phyloP scores from a whole-genome alignment of 208 protist species.

The Jaenimonas drosophilae region DNA sequence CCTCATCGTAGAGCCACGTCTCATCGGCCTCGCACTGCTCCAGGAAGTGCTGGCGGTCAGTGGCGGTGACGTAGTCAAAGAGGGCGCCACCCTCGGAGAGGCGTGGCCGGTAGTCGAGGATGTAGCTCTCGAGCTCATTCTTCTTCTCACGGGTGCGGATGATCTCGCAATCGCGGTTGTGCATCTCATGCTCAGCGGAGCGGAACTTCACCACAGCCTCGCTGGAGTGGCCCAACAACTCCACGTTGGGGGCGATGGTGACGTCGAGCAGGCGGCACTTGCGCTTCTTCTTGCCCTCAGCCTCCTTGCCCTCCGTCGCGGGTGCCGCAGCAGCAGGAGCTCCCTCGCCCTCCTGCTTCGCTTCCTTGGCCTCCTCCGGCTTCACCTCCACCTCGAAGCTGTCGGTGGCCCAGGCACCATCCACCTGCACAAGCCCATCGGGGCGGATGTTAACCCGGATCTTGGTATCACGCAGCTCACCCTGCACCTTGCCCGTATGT shows the following conservation, averaged over 20 bases:
- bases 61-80: conserved; percentile 42
- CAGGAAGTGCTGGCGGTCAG: conserved; percentile 42
- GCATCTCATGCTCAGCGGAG: conserved; percentile 71
- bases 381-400: conserved; percentile 67
- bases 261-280: conserved; percentile 25
- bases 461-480: conserved; percentile 37
- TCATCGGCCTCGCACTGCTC: conserved; percentile 58
- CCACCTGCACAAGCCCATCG: conserved; percentile 53
- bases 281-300: conserved; percentile 26
- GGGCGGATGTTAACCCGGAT: conserved; percentile 54
- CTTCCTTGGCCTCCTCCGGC: conserved; percentile 9
- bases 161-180: conserved; percentile 52
- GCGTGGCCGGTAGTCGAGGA: conserved; percentile 72
- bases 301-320: conserved; percentile 16
- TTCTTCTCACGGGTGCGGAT: conserved; percentile 70
- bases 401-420: conserved; percentile 52
- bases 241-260: conserved; percentile 36
- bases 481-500: conserved; percentile 19
- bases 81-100: conserved; percentile 57
- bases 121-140: conserved; percentile 89
- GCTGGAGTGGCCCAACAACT: conserved; percentile 39
- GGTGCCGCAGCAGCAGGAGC: conserved; percentile 4
- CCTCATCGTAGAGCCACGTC: conserved; percentile 88
- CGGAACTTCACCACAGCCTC: conserved; percentile 36
- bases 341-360: conserved; percentile 8